phyloP scores from a whole-genome alignment of 225 moss, liverwort and hornwort genomes.

The Lunularia cruciata region DNA sequence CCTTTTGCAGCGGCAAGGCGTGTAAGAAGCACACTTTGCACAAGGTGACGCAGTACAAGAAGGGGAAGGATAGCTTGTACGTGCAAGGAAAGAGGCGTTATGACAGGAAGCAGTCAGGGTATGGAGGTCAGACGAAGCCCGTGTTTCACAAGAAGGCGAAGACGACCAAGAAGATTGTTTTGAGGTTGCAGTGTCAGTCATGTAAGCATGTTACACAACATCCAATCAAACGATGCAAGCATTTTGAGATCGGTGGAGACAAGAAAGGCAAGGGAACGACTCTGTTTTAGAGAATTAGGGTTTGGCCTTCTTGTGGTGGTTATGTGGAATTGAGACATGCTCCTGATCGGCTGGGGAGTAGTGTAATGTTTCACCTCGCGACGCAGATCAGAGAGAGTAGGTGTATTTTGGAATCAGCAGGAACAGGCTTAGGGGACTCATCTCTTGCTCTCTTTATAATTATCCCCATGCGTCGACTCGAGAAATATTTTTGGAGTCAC shows the following conservation, averaged over 20 bases:
- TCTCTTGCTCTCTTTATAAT: too few species aligned
- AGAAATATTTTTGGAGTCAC: too few species aligned
- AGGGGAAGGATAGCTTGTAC: slow-evolving; percentile 70
- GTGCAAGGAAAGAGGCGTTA: slow-evolving; percentile 91
- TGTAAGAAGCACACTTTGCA: slow-evolving; percentile 87
- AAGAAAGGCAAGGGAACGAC: slow-evolving; percentile 93
- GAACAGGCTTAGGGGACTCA: too few species aligned
- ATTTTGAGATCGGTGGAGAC: slow-evolving; percentile 89
- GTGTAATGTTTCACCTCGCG: too few species aligned
- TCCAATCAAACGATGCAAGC: slow-evolving; percentile 67
- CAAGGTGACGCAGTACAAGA: slow-evolving; percentile 92
- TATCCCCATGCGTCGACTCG: too few species aligned
- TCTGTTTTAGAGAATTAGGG: slow-evolving; percentile 60
- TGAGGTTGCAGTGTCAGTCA: slow-evolving; percentile 76
- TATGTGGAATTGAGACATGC: too few species aligned
- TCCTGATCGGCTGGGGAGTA: too few species aligned
- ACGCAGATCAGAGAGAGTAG: too few species aligned
- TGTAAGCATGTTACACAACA: too few species aligned
- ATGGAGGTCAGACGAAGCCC: slow-evolving; percentile 91
- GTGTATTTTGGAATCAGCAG: too few species aligned
- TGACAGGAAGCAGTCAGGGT: slow-evolving; percentile 89
- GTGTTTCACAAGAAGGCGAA: slow-evolving; percentile 98
- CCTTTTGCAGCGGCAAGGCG: slow-evolving; percentile 81
- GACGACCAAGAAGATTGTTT: slow-evolving; percentile 88
- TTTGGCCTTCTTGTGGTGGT: too few species aligned